phyloP scores from a whole-genome alignment of 2,329 filamentous ascomycete genomes.

The Phyllosticta citriasiana region DNA sequence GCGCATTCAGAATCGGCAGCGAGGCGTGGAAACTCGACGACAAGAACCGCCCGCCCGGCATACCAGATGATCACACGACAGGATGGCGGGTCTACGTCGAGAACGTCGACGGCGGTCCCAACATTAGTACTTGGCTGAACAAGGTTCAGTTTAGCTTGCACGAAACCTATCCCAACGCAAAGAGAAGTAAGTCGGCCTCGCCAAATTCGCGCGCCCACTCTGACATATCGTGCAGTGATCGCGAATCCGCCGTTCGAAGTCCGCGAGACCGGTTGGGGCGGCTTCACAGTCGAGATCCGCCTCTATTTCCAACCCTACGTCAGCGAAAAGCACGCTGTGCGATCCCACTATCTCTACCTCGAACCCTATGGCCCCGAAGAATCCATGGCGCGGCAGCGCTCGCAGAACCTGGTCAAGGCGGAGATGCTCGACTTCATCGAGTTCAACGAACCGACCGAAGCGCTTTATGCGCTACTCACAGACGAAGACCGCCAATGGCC shows the following conservation, averaged over 20 bases:
- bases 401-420: constrained; percentile 53
- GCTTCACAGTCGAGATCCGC: constrained; percentile 94
- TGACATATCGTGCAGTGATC: neutral
- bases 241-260: constrained; percentile 63
- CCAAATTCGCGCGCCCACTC: neutral
- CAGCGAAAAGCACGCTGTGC: constrained; percentile 87
- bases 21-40: constrained; percentile 52
- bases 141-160: constrained; percentile 98
- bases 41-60: constrained; percentile 48
- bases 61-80: constrained; percentile 88
- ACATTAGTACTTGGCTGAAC: constrained; percentile 90
- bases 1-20: constrained; percentile 38
- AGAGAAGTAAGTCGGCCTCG: constrained; percentile 51
- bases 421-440: constrained; percentile 90
- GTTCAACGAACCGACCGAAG: constrained; percentile 93
- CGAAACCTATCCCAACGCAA: constrained; percentile 87
- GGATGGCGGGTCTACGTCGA: constrained; percentile 93
- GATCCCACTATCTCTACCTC: constrained; percentile 84
- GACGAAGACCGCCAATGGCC: constrained; percentile 50
- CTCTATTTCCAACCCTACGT: constrained; percentile 84
- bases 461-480: constrained; percentile 81
- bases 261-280: constrained; percentile 91
- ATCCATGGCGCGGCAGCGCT: constrained; percentile 48
- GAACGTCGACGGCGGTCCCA: constrained; percentile 71
- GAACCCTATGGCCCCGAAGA: constrained; percentile 74